A percentile compares a stretch with the other conserved stretches of the same genome.
Evolutionary conservation across 208 protist genomes (phyloP).

Genomic region (Vickermania spadyakhi): DNA sequence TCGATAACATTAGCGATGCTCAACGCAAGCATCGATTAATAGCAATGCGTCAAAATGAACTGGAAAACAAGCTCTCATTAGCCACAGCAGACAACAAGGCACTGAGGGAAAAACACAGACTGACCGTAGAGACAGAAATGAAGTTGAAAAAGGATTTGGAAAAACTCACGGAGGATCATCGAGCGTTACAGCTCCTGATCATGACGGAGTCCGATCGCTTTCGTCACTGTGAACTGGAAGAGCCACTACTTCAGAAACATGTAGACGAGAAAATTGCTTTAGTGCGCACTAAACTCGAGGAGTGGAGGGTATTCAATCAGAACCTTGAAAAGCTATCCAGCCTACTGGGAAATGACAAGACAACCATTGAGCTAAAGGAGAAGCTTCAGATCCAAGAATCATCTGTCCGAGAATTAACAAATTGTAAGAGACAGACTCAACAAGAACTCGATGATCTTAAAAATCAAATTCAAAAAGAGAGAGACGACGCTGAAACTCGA

Average conservation of each 20-base stretch:
- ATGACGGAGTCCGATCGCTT: slow-evolving; percentile 36
- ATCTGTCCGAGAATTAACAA: too few relatives aligned
- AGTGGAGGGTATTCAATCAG: slow-evolving; percentile 21
- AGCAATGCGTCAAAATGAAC: slow-evolving; percentile 48
- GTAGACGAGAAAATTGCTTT: slow-evolving; percentile 13
- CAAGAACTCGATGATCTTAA: too few relatives aligned
- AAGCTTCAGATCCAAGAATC: too few relatives aligned
- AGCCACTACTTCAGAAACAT: slow-evolving; percentile 31
- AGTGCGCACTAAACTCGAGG: slow-evolving; percentile 23
- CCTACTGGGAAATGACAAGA: background rate
- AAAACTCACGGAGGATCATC: slow-evolving; percentile 39
- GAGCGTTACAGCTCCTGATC: slow-evolving; percentile 48
- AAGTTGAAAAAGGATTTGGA: slow-evolving; percentile 21
- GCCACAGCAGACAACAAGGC: background rate
- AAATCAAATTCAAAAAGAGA: too few relatives aligned
- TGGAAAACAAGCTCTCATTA: background rate
- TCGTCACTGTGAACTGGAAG: slow-evolving; percentile 55
- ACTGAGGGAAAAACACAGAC: slow-evolving; percentile 38
- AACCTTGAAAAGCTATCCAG: background rate
- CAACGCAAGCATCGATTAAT: slow-evolving; percentile 65
- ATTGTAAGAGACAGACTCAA: too few relatives aligned
- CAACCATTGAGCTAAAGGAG: background rate
- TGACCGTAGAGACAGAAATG: slow-evolving; percentile 38
- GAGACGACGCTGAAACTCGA: too few relatives aligned
- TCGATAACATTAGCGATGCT: slow-evolving; percentile 68